These are phyloP conservation scores for Phialophora expanda DNA, from an alignment of 2,329 filamentous ascomycete genomes.

Conservation along the genomic window DNA sequence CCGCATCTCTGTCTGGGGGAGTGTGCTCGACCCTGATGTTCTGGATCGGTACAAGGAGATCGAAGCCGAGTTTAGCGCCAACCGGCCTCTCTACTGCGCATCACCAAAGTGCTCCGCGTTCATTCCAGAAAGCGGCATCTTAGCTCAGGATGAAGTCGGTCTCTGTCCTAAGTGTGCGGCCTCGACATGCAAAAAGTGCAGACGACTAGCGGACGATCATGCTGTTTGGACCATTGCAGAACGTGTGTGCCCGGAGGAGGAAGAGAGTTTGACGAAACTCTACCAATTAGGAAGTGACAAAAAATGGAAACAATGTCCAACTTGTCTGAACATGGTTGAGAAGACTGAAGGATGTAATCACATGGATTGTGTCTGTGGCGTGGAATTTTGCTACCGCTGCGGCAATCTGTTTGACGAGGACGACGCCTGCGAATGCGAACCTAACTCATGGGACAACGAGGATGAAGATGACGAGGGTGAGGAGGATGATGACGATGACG, in stretches of 20 bases:
- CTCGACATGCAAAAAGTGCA: conserved; percentile 25
- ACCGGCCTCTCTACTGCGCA: conserved; percentile 33
- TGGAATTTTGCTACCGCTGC: conserved; percentile 36
- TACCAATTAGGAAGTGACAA: conserved; percentile 21
- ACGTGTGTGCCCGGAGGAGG: conserved; percentile 22
- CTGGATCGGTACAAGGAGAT: conserved; percentile 28
- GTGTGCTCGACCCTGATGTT: conserved; percentile 11
- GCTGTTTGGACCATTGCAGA: not conserved
- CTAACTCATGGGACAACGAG: conserved; percentile 6
- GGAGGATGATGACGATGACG: conserved; percentile 14
- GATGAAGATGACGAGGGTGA: conserved; percentile 16
- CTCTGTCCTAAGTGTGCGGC: conserved; percentile 16
- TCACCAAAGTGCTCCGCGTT: conserved; percentile 25
- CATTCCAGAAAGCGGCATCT: conserved; percentile 20
- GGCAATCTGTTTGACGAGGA: conserved; percentile 28
- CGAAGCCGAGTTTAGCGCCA: conserved; percentile 29
- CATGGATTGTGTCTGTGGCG: conserved; percentile 34
- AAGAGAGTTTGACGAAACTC: conserved; percentile 17
- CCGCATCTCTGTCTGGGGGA: conserved; percentile 26
- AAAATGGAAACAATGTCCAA: conserved; percentile 36
- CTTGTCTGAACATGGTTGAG: conserved; percentile 34
- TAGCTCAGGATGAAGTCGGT: conserved; percentile 11
- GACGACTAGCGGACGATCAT: conserved; percentile 16
- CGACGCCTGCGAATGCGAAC: conserved; percentile 1
- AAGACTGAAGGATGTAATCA: conserved; percentile 32